phyloP scores from a whole-genome alignment of 768 basidiomycete genomes.

The Jaapia argillacea region DNA sequence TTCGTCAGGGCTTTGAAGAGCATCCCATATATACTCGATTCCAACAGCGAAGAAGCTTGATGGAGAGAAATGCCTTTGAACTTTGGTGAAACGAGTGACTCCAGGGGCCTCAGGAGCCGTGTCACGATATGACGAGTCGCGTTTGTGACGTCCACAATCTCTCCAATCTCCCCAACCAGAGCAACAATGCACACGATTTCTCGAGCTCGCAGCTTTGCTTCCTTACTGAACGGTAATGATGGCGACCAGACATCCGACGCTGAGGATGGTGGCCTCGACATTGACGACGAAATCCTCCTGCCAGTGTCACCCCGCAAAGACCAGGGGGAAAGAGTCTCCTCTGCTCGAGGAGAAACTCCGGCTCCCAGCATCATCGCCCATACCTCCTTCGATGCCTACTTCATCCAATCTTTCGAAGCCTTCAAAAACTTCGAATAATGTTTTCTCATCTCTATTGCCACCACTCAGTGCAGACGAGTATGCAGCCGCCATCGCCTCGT shows the following conservation, averaged over 20 bases:
- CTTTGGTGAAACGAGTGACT: too few species aligned
- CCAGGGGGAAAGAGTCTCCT: too few species aligned
- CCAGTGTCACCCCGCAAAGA: too few species aligned
- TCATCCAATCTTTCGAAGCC: slow-evolving; percentile 50
- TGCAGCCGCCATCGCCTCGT: slow-evolving; percentile 19
- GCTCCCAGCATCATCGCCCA: slow-evolving; percentile 30
- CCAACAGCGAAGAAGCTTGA: too few species aligned
- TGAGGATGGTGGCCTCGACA: neutral
- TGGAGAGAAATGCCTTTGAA: too few species aligned
- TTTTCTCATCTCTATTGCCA: slow-evolving; percentile 67
- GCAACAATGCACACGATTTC: neutral
- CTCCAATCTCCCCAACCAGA: too few species aligned
- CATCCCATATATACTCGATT: too few species aligned
- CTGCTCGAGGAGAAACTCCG: neutral
- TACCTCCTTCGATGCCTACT: slow-evolving; percentile 82
- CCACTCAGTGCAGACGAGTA: slow-evolving; percentile 65
- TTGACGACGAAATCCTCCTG: neutral
- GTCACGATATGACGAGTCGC: too few species aligned
- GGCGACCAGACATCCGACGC: neutral
- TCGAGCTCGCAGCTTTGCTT: neutral
- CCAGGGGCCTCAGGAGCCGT: too few species aligned
- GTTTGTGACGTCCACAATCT: too few species aligned
- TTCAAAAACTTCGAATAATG: slow-evolving; percentile 64
- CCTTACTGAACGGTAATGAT: neutral
- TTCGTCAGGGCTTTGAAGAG: too few species aligned